phyloP scores from a whole-genome alignment of 164 flowering plant species.

The Piper betle region DNA sequence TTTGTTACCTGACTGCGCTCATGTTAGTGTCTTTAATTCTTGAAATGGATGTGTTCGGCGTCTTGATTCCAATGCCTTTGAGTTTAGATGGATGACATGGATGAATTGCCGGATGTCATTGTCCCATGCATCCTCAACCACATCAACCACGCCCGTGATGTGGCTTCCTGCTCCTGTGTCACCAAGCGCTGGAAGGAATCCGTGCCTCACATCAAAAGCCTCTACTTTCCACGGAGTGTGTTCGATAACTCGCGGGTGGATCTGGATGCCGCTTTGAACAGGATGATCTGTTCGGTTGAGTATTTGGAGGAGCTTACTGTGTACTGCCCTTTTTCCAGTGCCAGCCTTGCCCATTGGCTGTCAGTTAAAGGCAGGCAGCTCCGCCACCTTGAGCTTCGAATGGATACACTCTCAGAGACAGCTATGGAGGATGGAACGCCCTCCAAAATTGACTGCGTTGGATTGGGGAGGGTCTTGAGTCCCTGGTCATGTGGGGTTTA shows the following conservation, averaged over 20 bases:
- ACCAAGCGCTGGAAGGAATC: constrained; percentile 73
- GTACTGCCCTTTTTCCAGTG: constrained; percentile 51
- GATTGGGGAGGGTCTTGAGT: constrained; percentile 38
- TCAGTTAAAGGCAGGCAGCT: constrained; percentile 23
- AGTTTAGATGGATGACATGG: background rate
- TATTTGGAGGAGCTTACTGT: constrained; percentile 61
- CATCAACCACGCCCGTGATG: constrained; percentile 51
- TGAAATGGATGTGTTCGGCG: too few relatives aligned
- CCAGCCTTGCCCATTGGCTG: constrained; percentile 63
- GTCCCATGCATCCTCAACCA: constrained; percentile 54
- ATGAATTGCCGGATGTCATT: constrained; percentile 50
- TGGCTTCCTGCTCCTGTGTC: constrained; percentile 55
- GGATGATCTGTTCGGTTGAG: constrained; percentile 31
- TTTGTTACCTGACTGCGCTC: background rate
- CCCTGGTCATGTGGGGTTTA: constrained; percentile 79
- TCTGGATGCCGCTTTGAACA: constrained; percentile 28
- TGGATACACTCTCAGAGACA: constrained; percentile 45
- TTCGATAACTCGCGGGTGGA: constrained; percentile 29
- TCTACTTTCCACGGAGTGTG: constrained; percentile 61
- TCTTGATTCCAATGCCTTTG: background rate
- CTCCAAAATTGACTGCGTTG: constrained; percentile 48
- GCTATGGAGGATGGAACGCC: constrained; percentile 15
- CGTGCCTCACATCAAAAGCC: constrained; percentile 33
- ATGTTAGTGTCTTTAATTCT: background rate
- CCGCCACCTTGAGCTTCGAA: constrained; percentile 61